phyloP scores from a whole-genome alignment of 768 basidiomycete genomes.

The Tephrocybe sp. region DNA sequence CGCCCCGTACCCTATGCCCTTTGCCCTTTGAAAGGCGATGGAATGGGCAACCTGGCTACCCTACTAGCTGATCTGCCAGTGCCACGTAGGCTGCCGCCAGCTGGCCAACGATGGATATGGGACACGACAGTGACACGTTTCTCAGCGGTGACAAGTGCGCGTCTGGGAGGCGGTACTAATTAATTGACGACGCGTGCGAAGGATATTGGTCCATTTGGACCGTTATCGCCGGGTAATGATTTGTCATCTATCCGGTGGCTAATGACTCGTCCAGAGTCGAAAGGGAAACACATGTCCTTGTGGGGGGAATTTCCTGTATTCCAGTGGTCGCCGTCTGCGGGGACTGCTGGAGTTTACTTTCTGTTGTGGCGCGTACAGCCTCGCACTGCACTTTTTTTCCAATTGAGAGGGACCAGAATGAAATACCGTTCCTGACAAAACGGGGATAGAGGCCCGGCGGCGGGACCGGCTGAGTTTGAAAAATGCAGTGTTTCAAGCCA shows the following conservation, averaged over 20 bases:
- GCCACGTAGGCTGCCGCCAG: not conserved
- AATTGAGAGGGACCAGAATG: not conserved
- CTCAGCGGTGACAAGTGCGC: not conserved
- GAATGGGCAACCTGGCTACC: too few species aligned
- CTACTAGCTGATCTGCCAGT: too few species aligned
- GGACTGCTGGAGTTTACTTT: not conserved
- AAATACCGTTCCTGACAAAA: slow-evolving; percentile 2
- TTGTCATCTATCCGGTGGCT: slow-evolving; percentile 11
- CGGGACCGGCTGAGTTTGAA: slow-evolving; percentile 22
- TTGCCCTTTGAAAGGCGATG: slow-evolving; percentile 1
- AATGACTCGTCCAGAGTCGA: slow-evolving; percentile 17
- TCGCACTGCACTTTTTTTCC: slow-evolving; percentile 8
- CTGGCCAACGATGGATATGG: not conserved
- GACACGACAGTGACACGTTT: slow-evolving; percentile 3
- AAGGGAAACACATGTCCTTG: slow-evolving; percentile 4
- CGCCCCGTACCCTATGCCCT: slow-evolving; percentile 15
- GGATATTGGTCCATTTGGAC: slow-evolving; percentile 7
- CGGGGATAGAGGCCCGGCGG: slow-evolving; percentile 7
- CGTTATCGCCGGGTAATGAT: slow-evolving; percentile 13
- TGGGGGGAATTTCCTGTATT: too few species aligned
- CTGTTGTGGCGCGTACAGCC: slow-evolving; percentile 8
- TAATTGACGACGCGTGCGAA: not conserved
- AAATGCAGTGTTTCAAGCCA: slow-evolving; percentile 14
- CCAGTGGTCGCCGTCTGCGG: not conserved
- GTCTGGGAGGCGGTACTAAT: not conserved